A percentile compares a stretch with the other conserved stretches of the same genome.
phyloP scores from a whole-genome alignment of 2,329 filamentous ascomycete species.

The Alternaria dauci region DNA sequence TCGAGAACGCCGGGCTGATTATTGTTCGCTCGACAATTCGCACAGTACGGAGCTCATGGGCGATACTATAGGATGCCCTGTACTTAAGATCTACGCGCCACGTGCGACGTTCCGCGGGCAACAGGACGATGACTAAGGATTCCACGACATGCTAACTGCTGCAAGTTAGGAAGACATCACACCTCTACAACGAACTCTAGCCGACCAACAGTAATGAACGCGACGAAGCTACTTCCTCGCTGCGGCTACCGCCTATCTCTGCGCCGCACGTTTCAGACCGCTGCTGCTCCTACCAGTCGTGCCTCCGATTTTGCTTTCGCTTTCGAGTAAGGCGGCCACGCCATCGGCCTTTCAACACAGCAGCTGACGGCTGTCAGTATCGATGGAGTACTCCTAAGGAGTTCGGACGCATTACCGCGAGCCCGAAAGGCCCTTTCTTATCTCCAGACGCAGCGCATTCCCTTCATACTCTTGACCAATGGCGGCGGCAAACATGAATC shows the following conservation, averaged over 20 bases:
- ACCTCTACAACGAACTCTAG: conserved; percentile 6
- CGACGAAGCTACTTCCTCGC: conserved; percentile 31
- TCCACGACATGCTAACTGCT: background rate
- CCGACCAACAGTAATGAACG: conserved; percentile 17
- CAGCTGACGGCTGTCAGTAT: conserved; percentile 65
- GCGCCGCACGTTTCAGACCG: conserved; percentile 39
- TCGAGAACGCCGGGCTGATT: background rate
- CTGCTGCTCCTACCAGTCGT: conserved; percentile 36
- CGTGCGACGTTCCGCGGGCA: background rate
- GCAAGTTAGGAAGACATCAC: conserved; percentile 2
- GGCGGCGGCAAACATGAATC: conserved; percentile 86
- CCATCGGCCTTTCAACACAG: conserved; percentile 15
- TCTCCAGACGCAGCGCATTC: conserved; percentile 77
- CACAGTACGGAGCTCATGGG: background rate
- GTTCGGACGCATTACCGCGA: conserved; percentile 78
- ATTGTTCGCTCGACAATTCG: background rate
- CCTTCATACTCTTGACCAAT: conserved; percentile 95
- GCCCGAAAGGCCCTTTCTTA: conserved; percentile 76
- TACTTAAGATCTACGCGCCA: background rate
- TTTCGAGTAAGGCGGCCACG: conserved; percentile 60
- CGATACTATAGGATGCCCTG: background rate
- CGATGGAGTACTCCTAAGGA: conserved; percentile 92
- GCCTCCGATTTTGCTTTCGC: conserved; percentile 66
- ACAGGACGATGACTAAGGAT: conserved; percentile 1
- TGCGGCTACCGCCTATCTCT: conserved; percentile 14